Conservation (phyloP, 2,329 filamentous ascomycete genomes). For the Trichoderma brevicompactum region DNA sequence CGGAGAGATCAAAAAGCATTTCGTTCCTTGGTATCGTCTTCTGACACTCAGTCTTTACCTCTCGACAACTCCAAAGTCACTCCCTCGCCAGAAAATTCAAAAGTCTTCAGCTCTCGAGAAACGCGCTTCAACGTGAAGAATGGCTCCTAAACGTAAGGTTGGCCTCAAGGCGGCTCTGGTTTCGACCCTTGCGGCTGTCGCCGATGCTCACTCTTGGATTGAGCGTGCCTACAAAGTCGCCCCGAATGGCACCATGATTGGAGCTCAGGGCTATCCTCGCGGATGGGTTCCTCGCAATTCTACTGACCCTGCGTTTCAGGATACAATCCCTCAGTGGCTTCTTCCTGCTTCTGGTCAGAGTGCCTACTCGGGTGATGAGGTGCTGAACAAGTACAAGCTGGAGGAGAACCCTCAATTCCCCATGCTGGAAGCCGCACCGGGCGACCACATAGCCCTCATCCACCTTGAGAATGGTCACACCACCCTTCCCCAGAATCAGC, state of each 20-base stretch:
- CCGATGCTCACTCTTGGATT: conserved; percentile 76
- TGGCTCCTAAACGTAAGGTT: conserved; percentile 4
- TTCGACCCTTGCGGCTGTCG: conserved; percentile 40
- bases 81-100: neutral
- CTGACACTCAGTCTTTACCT: conserved; percentile 22
- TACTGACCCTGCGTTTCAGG: conserved; percentile 56
- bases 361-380: conserved; percentile 62
- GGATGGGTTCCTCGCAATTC: conserved; percentile 64
- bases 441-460: conserved; percentile 67
- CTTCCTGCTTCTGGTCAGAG: conserved; percentile 67
- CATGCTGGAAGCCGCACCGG: conserved; percentile 62
- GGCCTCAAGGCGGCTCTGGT: conserved; percentile 37
- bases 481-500: conserved; percentile 59
- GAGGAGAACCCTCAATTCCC: conserved; percentile 57
- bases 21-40: conserved; percentile 20
- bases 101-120: conserved; percentile 26
- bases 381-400: conserved; percentile 49
- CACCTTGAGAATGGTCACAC: conserved; percentile 81
- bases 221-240: conserved; percentile 75
- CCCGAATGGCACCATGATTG: conserved; percentile 73
- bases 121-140: conserved; percentile 20
- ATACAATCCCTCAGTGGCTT: conserved; percentile 64
- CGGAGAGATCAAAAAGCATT: conserved; percentile 27
- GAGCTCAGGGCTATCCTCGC: conserved; percentile 73
- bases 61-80: neutral